Evolutionary conservation across 768 basidiomycete species (phyloP).

Genomic region (Hygrocybe coccinea): DNA sequence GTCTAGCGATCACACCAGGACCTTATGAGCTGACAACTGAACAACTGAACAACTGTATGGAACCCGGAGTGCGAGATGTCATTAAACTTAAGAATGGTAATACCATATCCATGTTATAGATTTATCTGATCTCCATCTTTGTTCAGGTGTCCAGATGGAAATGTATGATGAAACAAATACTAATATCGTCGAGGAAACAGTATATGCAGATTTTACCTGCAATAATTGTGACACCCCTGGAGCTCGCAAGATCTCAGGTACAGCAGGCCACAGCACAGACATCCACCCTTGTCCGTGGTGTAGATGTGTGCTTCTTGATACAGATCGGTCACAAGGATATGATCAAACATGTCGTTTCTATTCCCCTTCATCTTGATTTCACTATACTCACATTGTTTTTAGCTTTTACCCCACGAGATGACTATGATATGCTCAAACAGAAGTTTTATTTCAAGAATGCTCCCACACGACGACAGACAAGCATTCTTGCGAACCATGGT

Average conservation of each 20-base stretch:
- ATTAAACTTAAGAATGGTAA: slow-evolving; percentile 20
- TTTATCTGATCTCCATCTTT: background rate
- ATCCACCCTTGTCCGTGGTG: slow-evolving; percentile 27
- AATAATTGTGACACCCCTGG: slow-evolving; percentile 25
- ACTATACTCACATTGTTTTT: background rate
- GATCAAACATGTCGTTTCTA: background rate
- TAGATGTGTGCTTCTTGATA: slow-evolving; percentile 15
- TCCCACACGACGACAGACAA: background rate
- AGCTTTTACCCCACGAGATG: slow-evolving; percentile 11
- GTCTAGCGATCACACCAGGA: slow-evolving; percentile 20
- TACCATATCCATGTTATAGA: slow-evolving; percentile 3
- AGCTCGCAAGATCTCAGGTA: slow-evolving; percentile 22
- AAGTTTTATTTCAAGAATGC: slow-evolving; percentile 11
- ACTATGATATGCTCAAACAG: slow-evolving; percentile 12
- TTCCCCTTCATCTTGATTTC: background rate
- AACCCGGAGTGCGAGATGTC: slow-evolving; percentile 18
- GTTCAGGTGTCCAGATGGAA: slow-evolving; percentile 24
- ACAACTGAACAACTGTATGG: slow-evolving; percentile 24
- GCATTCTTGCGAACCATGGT: slow-evolving; percentile 20
- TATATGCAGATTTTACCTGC: slow-evolving; percentile 24
- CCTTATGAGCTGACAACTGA: slow-evolving; percentile 21
- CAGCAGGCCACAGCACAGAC: slow-evolving; percentile 22
- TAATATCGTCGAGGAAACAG: background rate
- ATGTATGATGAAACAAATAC: slow-evolving; percentile 13
- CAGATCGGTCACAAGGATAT: slow-evolving; percentile 15